Conservation (phyloP, 2,329 filamentous ascomycete genomes). For the Aspergillus melleus region DNA sequence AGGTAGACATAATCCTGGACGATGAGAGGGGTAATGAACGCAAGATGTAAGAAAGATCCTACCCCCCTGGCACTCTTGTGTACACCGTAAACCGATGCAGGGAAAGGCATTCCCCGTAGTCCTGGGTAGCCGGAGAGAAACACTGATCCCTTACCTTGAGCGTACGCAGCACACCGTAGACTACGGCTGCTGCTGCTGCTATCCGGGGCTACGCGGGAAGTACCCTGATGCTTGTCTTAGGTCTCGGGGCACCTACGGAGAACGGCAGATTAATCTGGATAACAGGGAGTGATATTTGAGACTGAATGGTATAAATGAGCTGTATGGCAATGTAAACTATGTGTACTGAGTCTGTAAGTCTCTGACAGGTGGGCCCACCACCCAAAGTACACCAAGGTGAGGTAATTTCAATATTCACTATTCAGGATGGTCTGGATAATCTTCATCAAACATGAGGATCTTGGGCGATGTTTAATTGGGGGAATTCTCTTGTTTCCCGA, state of each 20-base stretch:
- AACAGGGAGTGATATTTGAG: no score
- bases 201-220: background rate
- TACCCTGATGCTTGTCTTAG: background rate
- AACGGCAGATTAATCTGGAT: background rate
- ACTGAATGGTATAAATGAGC: no score
- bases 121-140: background rate
- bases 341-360: background rate
- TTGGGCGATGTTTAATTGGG: background rate
- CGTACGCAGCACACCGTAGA: no score
- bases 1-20: no score
- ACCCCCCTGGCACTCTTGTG: no score
- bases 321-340: background rate
- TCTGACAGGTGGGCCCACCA: background rate
- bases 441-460: background rate
- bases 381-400: background rate
- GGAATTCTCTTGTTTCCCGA: background rate
- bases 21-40: no score
- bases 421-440: background rate
- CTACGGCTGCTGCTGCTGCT: background rate
- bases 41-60: no score
- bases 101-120: background rate
- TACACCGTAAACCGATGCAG: background rate
- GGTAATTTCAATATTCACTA: background rate
- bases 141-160: background rate
- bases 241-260: background rate